These are phyloP conservation scores for Akanthomyces uredinophilus DNA, from an alignment of 2,329 filamentous ascomycete genomes.

Conservation along the genomic window DNA sequence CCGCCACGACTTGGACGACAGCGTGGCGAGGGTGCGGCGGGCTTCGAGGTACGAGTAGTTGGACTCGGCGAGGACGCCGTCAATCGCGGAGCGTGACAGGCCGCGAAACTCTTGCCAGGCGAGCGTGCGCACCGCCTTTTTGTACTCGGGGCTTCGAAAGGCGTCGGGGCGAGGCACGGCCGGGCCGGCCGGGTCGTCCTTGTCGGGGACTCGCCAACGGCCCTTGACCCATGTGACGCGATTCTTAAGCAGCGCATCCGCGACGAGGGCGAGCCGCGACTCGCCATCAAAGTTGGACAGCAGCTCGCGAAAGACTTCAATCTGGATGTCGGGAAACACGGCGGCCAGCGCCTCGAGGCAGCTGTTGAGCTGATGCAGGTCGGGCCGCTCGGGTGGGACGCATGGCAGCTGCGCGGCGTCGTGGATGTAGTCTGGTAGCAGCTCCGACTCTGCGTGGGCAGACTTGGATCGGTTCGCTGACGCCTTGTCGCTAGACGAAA, in stretches of 20 bases:
- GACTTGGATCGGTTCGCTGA: slow-evolving; percentile 28
- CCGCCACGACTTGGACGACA: slow-evolving; percentile 72
- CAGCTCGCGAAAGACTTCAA: slow-evolving; percentile 80
- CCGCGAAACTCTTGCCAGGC: slow-evolving; percentile 72
- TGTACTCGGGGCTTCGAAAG: slow-evolving; percentile 65
- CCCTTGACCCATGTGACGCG: slow-evolving; percentile 66
- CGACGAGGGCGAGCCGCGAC: slow-evolving; percentile 70
- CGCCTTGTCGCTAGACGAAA: slow-evolving; percentile 37
- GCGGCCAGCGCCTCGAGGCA: slow-evolving; percentile 63
- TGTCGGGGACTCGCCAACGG: slow-evolving; percentile 49
- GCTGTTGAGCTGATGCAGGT: slow-evolving; percentile 65
- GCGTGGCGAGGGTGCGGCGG: slow-evolving; percentile 60
- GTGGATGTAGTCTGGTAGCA: slow-evolving; percentile 44
- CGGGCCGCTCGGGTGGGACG: slow-evolving; percentile 47
- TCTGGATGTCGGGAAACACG: slow-evolving; percentile 74
- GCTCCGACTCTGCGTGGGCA: slow-evolving; percentile 24
- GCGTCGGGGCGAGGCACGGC: slow-evolving; percentile 54
- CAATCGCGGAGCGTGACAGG: slow-evolving; percentile 66
- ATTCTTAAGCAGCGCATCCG: slow-evolving; percentile 70
- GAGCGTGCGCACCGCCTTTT: slow-evolving; percentile 60
- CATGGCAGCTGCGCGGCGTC: slow-evolving; percentile 50
- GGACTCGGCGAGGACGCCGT: slow-evolving; percentile 72
- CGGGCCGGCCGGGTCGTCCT: slow-evolving; percentile 23
- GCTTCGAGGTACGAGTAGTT: slow-evolving; percentile 75
- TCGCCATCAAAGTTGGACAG: slow-evolving; percentile 69